A percentile compares a stretch with the other conserved stretches of the same genome.
These are phyloP conservation scores for Penicillium concentricum DNA, from an alignment of 2,329 filamentous ascomycete genomes.

Conservation along the genomic window DNA sequence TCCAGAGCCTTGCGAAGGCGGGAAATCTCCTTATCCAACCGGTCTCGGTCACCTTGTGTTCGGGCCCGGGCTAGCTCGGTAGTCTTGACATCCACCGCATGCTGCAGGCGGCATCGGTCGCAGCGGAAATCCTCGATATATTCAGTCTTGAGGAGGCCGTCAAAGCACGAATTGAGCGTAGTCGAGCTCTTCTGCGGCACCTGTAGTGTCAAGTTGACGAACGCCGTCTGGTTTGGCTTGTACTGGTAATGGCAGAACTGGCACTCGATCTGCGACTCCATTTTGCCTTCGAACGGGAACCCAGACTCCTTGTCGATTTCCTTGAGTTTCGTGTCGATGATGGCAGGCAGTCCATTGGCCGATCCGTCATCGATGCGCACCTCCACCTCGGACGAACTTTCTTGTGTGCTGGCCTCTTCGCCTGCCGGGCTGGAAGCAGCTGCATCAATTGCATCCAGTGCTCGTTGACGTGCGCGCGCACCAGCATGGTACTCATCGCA, in stretches of 20 bases:
- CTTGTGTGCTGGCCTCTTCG: constrained; percentile 12
- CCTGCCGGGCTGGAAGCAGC: constrained; percentile 16
- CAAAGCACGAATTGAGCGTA: constrained; percentile 82
- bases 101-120: constrained; percentile 83
- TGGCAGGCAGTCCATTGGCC: constrained; percentile 32
- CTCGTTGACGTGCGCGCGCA: constrained; percentile 62
- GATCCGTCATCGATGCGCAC: constrained; percentile 40
- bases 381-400: constrained; percentile 31
- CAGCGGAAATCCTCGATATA: constrained; percentile 97
- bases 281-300: constrained; percentile 87
- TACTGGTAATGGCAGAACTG: constrained; percentile 86
- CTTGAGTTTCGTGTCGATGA: constrained; percentile 39
- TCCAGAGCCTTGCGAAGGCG: constrained; percentile 69
- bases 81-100: constrained; percentile 67
- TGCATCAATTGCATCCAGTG: constrained; percentile 24
- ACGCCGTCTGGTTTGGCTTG: constrained; percentile 76
- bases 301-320: constrained; percentile 49
- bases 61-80: constrained; percentile 57
- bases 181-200: constrained; percentile 82
- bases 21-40: constrained; percentile 59
- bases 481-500: constrained; percentile 94
- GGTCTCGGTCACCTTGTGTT: constrained; percentile 53
- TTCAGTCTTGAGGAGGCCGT: constrained; percentile 90
- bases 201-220: constrained; percentile 87
- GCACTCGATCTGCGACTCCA: constrained; percentile 95